Conservation (phyloP, 371 early-diverging fungal species). For the Lichtheimia ornata region DNA sequence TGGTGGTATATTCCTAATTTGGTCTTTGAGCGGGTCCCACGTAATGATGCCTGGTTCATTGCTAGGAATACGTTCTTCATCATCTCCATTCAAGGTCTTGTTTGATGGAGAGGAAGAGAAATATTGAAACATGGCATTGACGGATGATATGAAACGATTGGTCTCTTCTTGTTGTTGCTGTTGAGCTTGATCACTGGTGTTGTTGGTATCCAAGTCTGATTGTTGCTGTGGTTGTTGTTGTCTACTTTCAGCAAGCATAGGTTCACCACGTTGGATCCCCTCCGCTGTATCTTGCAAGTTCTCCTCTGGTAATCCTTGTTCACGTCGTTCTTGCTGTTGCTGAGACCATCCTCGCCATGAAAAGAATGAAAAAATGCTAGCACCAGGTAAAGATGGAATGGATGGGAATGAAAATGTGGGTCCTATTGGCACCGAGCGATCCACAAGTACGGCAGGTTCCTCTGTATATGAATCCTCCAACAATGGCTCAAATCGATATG, state of each 20-base stretch:
- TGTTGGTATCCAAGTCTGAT: background rate
- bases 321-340: constrained; percentile 14
- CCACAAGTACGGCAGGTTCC: constrained; percentile 48
- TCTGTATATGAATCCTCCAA: constrained; percentile 48
- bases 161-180: constrained; percentile 8
- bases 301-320: background rate
- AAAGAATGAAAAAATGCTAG: constrained; percentile 37
- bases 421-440: constrained; percentile 41
- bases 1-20: constrained; percentile 23
- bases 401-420: constrained; percentile 48
- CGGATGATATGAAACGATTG: constrained; percentile 20
- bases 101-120: constrained; percentile 7
- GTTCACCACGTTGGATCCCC: constrained; percentile 2
- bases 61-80: background rate
- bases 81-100: background rate
- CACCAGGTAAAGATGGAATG: constrained; percentile 41
- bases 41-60: constrained; percentile 22
- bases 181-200: background rate
- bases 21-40: constrained; percentile 35
- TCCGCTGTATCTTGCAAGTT: background rate
- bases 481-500: constrained; percentile 53
- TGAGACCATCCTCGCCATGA: constrained; percentile 30
- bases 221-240: background rate
- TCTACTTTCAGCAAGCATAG: constrained; percentile 2
- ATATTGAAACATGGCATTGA: constrained; percentile 25